A percentile compares a stretch with the other conserved stretches of the same genome.
Conservation (phyloP, 306 rosid species). For the Casuarina cunninghamiana region DNA sequence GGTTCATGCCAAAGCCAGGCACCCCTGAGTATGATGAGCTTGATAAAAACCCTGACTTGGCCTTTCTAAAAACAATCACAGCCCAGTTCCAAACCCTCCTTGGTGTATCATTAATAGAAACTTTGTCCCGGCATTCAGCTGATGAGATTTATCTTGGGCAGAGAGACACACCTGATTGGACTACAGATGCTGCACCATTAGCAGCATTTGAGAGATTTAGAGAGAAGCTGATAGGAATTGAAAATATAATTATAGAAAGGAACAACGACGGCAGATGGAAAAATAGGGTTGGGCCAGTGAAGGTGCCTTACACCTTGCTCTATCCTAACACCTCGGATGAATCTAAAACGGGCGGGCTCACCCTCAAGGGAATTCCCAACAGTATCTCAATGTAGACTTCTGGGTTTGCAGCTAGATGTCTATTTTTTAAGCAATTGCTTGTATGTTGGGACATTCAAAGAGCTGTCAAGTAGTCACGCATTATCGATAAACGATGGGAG, state of each 20-base stretch:
- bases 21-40: constrained; percentile 74
- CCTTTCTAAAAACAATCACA: constrained; percentile 82
- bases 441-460: too few relatives aligned
- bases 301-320: constrained; percentile 73
- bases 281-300: constrained; percentile 77
- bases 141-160: constrained; percentile 95
- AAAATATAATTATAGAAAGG: constrained; percentile 49
- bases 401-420: neutral
- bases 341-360: constrained; percentile 70
- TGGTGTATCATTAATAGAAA: constrained; percentile 82
- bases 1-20: constrained; percentile 94
- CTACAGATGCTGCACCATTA: constrained; percentile 51
- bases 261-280: constrained; percentile 58
- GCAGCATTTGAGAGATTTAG: constrained; percentile 66
- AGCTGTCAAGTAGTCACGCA: too few relatives aligned
- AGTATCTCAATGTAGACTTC: constrained; percentile 63
- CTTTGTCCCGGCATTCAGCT: constrained; percentile 74
- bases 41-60: constrained; percentile 57
- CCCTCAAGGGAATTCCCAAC: constrained; percentile 93
- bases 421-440: neutral
- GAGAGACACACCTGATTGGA: constrained; percentile 64
- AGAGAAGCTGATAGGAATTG: constrained; percentile 52
- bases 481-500: too few relatives aligned
- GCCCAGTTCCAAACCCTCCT: constrained; percentile 85
- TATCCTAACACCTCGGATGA: constrained; percentile 76